Evolutionary conservation across 2,329 filamentous ascomycete species (phyloP).

Genomic region (Scedosporium apiospermum): DNA sequence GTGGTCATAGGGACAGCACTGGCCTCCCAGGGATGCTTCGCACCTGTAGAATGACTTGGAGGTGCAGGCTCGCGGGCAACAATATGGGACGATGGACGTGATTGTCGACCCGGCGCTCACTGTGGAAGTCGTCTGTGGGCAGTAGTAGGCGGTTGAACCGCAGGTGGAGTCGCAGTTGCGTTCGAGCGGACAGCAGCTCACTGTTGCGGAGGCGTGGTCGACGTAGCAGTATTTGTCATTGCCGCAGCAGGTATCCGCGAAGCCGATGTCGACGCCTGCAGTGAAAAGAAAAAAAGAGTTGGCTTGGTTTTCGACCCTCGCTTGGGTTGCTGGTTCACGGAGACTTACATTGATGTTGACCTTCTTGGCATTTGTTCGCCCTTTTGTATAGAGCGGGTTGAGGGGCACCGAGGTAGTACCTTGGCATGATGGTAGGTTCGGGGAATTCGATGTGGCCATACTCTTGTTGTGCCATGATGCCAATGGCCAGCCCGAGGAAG

Average conservation of each 20-base stretch:
- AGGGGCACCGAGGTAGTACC: conserved; percentile 18
- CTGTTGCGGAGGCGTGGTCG: conserved; percentile 17
- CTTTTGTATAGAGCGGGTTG: conserved; percentile 19
- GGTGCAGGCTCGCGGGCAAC: conserved; percentile 31
- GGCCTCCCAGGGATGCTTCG: conserved; percentile 30
- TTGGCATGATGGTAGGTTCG: conserved; percentile 15
- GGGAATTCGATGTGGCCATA: conserved; percentile 4
- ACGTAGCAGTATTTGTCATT: conserved; percentile 37
- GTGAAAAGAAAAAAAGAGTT: not conserved
- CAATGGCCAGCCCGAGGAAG: not conserved
- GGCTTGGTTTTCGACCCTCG: not conserved
- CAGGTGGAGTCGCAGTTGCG: conserved; percentile 29
- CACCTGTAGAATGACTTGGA: conserved; percentile 34
- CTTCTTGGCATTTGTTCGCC: conserved; percentile 16
- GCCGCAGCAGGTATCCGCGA: conserved; percentile 28
- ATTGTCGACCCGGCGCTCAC: conserved; percentile 11
- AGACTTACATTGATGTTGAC: conserved; percentile 22
- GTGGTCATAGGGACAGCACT: conserved; percentile 38
- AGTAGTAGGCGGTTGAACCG: conserved; percentile 21
- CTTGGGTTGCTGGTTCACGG: too few species aligned
- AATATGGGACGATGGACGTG: conserved; percentile 19
- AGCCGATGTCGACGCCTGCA: conserved; percentile 32
- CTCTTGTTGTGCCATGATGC: not conserved
- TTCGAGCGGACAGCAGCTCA: conserved; percentile 32
- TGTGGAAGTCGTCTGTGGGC: conserved; percentile 15